A percentile compares a stretch with the other conserved stretches of the same genome.
phyloP scores from a whole-genome alignment of 306 rosid species.

The Cucumis sativus region Cucumber_9930_V3 NC_026656.2:9845001-9845500 shows the following conservation, averaged over 20 bases:
- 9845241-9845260: background rate
- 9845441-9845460: background rate
- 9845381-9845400: background rate
- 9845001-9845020: background rate
- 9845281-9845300: background rate
- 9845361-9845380: background rate
- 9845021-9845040: background rate
- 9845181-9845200: background rate
- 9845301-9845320: background rate
- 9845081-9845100: background rate
- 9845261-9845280: background rate
- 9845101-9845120: background rate
- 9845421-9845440: background rate
- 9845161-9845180: background rate
- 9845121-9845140: background rate
- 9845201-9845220: background rate
- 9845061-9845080: background rate
- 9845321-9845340: background rate
- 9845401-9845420: background rate
- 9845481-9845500: conserved; percentile 91
- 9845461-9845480: background rate
- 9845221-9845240: background rate
- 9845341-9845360: background rate
- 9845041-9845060: background rate
- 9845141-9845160: background rate